Conservation (phyloP, 768 basidiomycete species). For the Hygrocybe punicea region DNA sequence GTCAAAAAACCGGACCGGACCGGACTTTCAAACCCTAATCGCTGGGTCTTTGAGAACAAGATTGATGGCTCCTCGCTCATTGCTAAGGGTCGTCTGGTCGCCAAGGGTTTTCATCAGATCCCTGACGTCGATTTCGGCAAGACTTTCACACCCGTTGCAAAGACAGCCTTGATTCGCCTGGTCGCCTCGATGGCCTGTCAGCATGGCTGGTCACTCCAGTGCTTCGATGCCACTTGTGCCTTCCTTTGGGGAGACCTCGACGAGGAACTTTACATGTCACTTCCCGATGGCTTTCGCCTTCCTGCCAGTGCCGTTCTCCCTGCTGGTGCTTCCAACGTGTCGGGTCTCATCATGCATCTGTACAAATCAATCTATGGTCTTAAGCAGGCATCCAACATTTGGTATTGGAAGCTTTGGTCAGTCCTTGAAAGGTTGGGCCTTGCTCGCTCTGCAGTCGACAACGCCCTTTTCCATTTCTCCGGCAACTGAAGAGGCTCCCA, state of each 20-base stretch:
- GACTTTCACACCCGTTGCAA: constrained; percentile 23
- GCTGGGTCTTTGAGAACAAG: constrained; percentile 41
- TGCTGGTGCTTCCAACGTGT: neutral
- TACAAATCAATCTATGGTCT: constrained; percentile 36
- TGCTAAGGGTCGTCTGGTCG: constrained; percentile 29
- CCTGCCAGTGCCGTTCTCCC: neutral
- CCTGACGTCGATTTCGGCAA: constrained; percentile 25
- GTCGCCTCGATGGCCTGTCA: constrained; percentile 17
- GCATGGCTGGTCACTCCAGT: constrained; percentile 19
- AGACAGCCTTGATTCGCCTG: constrained; percentile 19
- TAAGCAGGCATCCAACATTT: constrained; percentile 27
- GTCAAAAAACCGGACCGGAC: no score
- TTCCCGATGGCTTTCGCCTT: constrained; percentile 12
- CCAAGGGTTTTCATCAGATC: constrained; percentile 24
- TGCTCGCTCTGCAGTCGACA: constrained; percentile 21
- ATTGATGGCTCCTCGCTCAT: constrained; percentile 31
- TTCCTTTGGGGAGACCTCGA: constrained; percentile 2
- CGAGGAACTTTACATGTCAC: constrained; percentile 13
- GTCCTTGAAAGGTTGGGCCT: constrained; percentile 16
- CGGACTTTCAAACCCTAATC: no score
- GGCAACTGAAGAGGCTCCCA: no score
- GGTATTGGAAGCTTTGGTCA: constrained; percentile 17
- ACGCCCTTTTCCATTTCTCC: constrained; percentile 21
- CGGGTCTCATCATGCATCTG: constrained; percentile 11
- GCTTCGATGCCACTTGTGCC: constrained; percentile 18